A percentile compares a stretch with the other conserved stretches of the same genome.
phyloP scores from a whole-genome alignment of 371 early-diverging fungal genomes.

The Rhizopus stolonifer region DNA sequence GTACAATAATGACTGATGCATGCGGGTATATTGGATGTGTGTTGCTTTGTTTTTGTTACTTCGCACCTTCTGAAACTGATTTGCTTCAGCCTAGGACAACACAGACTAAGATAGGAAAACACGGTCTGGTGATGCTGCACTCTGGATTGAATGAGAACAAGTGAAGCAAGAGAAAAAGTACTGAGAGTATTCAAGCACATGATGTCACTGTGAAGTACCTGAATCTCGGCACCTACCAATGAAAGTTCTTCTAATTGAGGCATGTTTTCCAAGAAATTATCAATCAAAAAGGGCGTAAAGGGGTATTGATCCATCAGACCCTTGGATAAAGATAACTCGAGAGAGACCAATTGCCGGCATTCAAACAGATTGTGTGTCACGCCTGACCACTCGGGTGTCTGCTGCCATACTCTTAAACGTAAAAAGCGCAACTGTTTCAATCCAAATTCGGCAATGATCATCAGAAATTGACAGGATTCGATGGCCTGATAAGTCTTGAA shows the following conservation, averaged over 20 bases:
- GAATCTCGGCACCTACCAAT: slow-evolving; percentile 14
- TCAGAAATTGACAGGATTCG: slow-evolving; percentile 25
- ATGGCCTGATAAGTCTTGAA: slow-evolving; percentile 17
- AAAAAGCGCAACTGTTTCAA: slow-evolving; percentile 3
- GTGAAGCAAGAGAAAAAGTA: slow-evolving; percentile 1
- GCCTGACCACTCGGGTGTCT: slow-evolving; percentile 21
- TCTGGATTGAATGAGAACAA: slow-evolving; percentile 8
- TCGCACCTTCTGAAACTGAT: slow-evolving; percentile 3
- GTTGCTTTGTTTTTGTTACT: not conserved
- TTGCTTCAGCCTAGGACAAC: slow-evolving; percentile 6
- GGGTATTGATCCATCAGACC: slow-evolving; percentile 16
- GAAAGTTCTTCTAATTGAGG: slow-evolving; percentile 10
- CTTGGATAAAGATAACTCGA: slow-evolving; percentile 14
- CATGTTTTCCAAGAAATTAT: slow-evolving; percentile 6
- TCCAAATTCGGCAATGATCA: slow-evolving; percentile 4
- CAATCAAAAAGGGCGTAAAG: slow-evolving; percentile 20
- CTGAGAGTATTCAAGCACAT: not conserved
- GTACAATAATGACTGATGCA: not conserved
- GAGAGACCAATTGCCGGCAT: slow-evolving; percentile 10
- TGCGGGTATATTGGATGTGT: not conserved
- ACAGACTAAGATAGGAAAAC: slow-evolving; percentile 7
- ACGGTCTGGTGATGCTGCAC: slow-evolving; percentile 11
- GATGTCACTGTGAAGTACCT: slow-evolving; percentile 8
- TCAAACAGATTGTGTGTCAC: slow-evolving; percentile 10
- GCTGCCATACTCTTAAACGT: slow-evolving; percentile 17